These are phyloP conservation scores for Gynandropsis gynandra DNA, from an alignment of 345 rosid species.

Conservation along the genomic window DNA sequence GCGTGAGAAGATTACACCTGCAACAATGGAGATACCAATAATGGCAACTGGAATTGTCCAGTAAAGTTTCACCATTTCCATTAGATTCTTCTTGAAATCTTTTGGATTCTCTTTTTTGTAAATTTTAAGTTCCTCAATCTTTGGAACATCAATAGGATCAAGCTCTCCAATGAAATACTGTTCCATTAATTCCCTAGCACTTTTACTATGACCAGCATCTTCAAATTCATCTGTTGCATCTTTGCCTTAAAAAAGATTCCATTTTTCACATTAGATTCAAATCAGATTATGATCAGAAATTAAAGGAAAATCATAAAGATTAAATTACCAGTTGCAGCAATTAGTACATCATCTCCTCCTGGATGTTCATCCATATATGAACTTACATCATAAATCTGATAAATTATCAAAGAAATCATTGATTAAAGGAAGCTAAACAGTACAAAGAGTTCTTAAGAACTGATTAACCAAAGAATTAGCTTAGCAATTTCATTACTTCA, in stretches of 20 bases:
- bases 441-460: not conserved
- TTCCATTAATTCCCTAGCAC: conserved; percentile 62
- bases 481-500: conserved; percentile 11
- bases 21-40: conserved; percentile 50
- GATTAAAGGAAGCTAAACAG: not conserved
- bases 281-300: not conserved
- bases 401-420: no score
- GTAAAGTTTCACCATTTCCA: conserved; percentile 49
- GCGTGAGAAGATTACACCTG: conserved; percentile 48
- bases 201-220: conserved; percentile 78
- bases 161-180: conserved; percentile 71
- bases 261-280: conserved; percentile 8
- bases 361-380: conserved; percentile 89
- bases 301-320: conserved; percentile 2
- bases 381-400: conserved; percentile 74
- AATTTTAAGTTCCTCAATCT: conserved; percentile 62
- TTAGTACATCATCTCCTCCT: conserved; percentile 88
- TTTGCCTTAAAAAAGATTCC: conserved; percentile 40
- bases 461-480: not conserved
- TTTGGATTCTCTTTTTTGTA: conserved; percentile 32
- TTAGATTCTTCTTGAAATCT: conserved; percentile 32
- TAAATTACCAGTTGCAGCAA: conserved; percentile 52
- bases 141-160: conserved; percentile 34
- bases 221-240: conserved; percentile 85
- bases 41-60: conserved; percentile 66